These are phyloP conservation scores for Hymenoscyphus linearis DNA, from an alignment of 2,329 filamentous ascomycete species.

Conservation along the genomic window DNA sequence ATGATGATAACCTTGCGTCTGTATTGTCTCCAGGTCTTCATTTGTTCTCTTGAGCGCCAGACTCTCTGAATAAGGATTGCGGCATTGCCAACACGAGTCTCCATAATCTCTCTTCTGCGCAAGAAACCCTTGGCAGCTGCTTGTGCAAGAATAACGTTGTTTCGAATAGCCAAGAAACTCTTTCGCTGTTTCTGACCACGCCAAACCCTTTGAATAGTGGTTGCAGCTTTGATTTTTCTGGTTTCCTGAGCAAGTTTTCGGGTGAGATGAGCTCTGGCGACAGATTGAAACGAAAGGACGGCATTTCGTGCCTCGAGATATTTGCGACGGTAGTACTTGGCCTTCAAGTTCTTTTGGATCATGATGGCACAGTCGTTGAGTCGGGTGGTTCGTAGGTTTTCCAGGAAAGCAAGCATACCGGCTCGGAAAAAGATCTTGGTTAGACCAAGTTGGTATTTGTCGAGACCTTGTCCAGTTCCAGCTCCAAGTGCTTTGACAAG, in stretches of 20 bases:
- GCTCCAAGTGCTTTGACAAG: conserved; percentile 81
- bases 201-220: conserved; percentile 93
- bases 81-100: conserved; percentile 88
- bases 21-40: conserved; percentile 81
- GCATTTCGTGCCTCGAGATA: conserved; percentile 83
- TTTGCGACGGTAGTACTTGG: conserved; percentile 89
- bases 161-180: conserved; percentile 69
- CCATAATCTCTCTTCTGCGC: conserved; percentile 84
- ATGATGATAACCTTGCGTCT: conserved; percentile 84
- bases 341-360: conserved; percentile 97
- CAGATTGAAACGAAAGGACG: conserved; percentile 74
- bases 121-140: conserved; percentile 89
- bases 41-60: conserved; percentile 76
- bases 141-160: conserved; percentile 82
- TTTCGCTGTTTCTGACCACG: conserved; percentile 86
- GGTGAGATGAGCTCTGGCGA: conserved; percentile 71
- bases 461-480: conserved; percentile 65
- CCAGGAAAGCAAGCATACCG: conserved; percentile 96
- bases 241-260: conserved; percentile 74
- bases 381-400: conserved; percentile 84
- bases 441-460: conserved; percentile 96
- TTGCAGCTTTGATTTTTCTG: conserved; percentile 79
- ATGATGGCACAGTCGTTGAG: conserved; percentile 92
- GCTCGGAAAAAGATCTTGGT: conserved; percentile 99
- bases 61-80: conserved; percentile 84